Evolutionary conservation across 805 yeast genomes (phyloP).

Genomic region (Deakozyma indianensis): DNA sequence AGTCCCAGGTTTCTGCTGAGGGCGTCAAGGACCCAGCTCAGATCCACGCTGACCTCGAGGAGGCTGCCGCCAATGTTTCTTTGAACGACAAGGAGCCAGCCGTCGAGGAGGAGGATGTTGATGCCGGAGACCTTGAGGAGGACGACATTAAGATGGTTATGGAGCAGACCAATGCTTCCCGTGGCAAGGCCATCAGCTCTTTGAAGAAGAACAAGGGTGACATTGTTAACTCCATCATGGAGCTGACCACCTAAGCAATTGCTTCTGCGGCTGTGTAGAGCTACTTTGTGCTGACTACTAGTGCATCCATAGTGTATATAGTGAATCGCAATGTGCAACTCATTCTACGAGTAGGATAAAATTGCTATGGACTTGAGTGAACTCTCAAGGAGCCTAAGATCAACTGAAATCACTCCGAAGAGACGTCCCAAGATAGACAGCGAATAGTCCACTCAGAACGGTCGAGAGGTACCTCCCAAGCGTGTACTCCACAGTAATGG

Average conservation of each 20-base stretch:
- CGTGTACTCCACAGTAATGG: no score
- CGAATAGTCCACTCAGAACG: no score
- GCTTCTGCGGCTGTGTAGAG: neutral
- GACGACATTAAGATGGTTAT: constrained; percentile 76
- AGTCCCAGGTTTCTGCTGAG: constrained; percentile 22
- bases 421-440: no score
- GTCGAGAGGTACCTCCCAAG: no score
- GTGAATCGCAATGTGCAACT: no score
- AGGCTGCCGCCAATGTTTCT: constrained; percentile 17
- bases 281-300: neutral
- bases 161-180: constrained; percentile 83
- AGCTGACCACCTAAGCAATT: constrained; percentile 20
- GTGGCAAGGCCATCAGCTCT: constrained; percentile 85
- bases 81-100: constrained; percentile 27
- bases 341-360: no score
- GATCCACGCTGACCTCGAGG: constrained; percentile 18
- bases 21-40: constrained; percentile 19
- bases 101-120: constrained; percentile 56
- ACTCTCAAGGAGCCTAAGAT: no score
- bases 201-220: constrained; percentile 81
- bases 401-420: no score
- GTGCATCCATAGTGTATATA: neutral
- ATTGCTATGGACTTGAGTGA: no score
- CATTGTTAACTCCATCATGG: constrained; percentile 91
- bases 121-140: constrained; percentile 69